Conservation (phyloP, 805 yeast genomes). For the Candida anglica region DNA sequence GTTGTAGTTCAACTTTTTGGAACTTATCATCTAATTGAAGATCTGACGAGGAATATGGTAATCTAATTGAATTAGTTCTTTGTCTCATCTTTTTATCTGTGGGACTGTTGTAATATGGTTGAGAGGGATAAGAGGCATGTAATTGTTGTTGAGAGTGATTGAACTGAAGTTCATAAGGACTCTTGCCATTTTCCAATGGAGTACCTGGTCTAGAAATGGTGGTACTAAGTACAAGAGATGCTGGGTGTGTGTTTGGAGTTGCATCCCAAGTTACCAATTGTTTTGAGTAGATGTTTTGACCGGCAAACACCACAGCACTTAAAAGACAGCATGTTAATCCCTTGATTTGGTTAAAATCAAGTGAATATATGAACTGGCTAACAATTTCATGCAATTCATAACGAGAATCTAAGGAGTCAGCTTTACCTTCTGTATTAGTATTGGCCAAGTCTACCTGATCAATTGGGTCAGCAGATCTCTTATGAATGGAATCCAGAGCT, state of each 20-base stretch:
- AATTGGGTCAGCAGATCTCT: neutral
- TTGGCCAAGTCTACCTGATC: neutral
- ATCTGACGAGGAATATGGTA: constrained; percentile 34
- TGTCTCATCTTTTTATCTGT: constrained; percentile 13
- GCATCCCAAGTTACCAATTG: constrained; percentile 60
- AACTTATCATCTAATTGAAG: constrained; percentile 24
- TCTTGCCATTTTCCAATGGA: constrained; percentile 7
- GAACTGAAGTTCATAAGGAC: neutral
- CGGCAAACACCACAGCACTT: constrained; percentile 73
- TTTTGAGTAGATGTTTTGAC: constrained; percentile 84
- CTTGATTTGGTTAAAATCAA: constrained; percentile 33
- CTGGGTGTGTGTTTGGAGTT: constrained; percentile 16
- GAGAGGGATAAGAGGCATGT: neutral
- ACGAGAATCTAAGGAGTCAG: constrained; percentile 4
- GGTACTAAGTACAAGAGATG: constrained; percentile 24
- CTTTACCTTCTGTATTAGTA: neutral
- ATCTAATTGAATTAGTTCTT: constrained; percentile 14
- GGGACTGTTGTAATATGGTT: neutral
- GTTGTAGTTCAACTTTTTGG: constrained; percentile 6
- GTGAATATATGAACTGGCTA: too few relatives aligned
- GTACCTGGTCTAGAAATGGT: constrained; percentile 16
- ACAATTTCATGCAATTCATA: constrained; percentile 8
- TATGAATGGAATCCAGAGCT: constrained; percentile 19
- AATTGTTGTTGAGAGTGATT: neutral
- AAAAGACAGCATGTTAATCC: constrained; percentile 69